Conservation (phyloP, 176 grass and related monocot species). For the Carex cristatella region DNA sequence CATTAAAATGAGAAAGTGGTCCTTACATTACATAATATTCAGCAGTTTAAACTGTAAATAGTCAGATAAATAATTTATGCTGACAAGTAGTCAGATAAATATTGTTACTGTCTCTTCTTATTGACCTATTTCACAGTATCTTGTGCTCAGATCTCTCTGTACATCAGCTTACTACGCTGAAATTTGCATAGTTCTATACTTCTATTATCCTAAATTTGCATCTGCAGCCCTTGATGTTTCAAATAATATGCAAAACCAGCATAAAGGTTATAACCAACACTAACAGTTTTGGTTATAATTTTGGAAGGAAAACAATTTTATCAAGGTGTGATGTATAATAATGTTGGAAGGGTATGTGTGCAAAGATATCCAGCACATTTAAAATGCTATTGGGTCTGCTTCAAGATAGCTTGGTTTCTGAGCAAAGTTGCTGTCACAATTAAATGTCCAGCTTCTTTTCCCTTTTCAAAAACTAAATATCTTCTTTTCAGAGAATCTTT, state of each 20-base stretch:
- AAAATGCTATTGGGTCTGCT: neutral
- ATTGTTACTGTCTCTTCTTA: neutral
- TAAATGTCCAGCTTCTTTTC: neutral
- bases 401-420: constrained; percentile 15
- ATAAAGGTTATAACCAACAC: neutral
- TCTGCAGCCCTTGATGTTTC: neutral
- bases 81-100: neutral
- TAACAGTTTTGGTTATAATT: no score
- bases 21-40: neutral
- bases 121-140: neutral
- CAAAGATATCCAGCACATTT: neutral
- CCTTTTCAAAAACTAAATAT: neutral
- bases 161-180: neutral
- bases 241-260: neutral
- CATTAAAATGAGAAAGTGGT: neutral
- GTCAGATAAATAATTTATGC: neutral
- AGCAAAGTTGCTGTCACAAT: constrained; percentile 8
- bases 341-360: neutral
- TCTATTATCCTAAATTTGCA: neutral
- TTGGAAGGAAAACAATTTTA: neutral
- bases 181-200: neutral
- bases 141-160: neutral
- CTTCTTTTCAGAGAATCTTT: constrained; percentile 5
- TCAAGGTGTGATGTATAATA: neutral
- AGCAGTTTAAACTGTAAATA: neutral